These are phyloP conservation scores for Malus hybrid DNA, from an alignment of 331 rosid species.

Conservation along the genomic window DNA sequence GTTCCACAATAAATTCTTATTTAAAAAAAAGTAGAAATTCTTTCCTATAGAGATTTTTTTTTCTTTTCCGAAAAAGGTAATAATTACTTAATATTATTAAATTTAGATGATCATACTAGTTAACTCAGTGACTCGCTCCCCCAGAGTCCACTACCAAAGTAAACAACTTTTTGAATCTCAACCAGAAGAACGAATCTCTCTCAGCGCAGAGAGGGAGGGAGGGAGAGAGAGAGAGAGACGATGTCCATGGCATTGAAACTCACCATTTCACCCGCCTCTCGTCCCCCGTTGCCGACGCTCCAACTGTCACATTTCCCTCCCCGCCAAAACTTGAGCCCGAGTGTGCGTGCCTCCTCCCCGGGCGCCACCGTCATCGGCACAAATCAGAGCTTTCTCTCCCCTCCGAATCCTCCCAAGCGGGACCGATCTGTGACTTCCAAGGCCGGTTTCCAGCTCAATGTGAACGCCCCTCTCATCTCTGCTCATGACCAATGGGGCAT, in stretches of 20 bases:
- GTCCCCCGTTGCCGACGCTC: neutral
- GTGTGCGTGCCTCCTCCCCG: neutral
- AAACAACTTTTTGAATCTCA: neutral
- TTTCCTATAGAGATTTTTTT: no score
- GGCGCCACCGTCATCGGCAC: neutral
- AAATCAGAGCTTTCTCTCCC: neutral
- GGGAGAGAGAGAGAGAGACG: neutral
- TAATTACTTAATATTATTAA: no score
- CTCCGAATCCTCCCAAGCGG: neutral
- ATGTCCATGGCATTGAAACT: slow-evolving; percentile 35
- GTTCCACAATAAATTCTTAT: accelerated
- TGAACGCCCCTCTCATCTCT: slow-evolving; percentile 40
- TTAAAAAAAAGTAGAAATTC: no score
- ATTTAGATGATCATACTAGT: neutral
- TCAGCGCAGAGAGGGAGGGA: neutral
- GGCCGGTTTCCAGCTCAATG: slow-evolving; percentile 24
- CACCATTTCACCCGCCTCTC: neutral
- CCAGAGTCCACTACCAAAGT: neutral
- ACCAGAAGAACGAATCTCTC: neutral
- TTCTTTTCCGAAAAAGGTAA: no score
- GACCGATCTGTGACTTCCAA: slow-evolving; percentile 14
- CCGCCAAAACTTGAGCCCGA: slow-evolving; percentile 7
- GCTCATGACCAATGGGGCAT: slow-evolving; percentile 65
- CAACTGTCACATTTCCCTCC: slow-evolving; percentile 8
- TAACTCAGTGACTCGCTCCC: neutral